A percentile compares a stretch with the other conserved stretches of the same genome.
phyloP scores from a whole-genome alignment of 148 eudicot species.

The Vaccinium vitisidaea region DNA sequence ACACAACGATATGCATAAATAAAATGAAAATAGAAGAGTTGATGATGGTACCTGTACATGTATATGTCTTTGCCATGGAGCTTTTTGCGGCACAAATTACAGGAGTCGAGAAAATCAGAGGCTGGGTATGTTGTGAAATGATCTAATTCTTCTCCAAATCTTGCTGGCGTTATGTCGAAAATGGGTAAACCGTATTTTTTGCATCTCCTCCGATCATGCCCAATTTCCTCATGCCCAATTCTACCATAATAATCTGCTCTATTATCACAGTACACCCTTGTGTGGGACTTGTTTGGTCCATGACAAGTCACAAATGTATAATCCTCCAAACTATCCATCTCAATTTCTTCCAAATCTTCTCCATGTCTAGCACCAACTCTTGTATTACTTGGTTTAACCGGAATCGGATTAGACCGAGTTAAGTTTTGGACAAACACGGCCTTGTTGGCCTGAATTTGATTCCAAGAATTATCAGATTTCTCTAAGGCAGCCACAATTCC shows the following conservation, averaged over 20 bases:
- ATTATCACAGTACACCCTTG: constrained; percentile 52
- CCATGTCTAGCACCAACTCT: neutral
- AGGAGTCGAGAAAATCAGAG: neutral
- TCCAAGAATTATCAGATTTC: constrained; percentile 16
- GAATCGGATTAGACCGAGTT: constrained; percentile 39
- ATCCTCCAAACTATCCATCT: constrained; percentile 39
- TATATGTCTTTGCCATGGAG: constrained; percentile 5
- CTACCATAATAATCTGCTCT: constrained; percentile 6
- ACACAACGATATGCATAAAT: too few species aligned
- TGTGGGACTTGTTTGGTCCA: constrained; percentile 37
- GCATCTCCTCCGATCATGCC: constrained; percentile 14
- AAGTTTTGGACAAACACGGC: constrained; percentile 31
- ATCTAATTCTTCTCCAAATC: neutral
- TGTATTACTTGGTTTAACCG: constrained; percentile 20
- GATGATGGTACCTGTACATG: neutral
- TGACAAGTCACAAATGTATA: constrained; percentile 63
- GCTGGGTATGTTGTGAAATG: neutral
- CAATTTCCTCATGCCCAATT: neutral
- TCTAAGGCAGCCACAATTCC: constrained; percentile 74
- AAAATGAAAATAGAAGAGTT: neutral
- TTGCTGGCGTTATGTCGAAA: constrained; percentile 44
- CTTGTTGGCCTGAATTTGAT: constrained; percentile 29
- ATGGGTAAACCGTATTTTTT: constrained; percentile 19
- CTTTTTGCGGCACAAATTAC: constrained; percentile 4
- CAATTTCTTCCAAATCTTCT: constrained; percentile 18